These are phyloP conservation scores for Diplocarpon rosae DNA, from an alignment of 2,329 filamentous ascomycete genomes.

Conservation along the genomic window DNA sequence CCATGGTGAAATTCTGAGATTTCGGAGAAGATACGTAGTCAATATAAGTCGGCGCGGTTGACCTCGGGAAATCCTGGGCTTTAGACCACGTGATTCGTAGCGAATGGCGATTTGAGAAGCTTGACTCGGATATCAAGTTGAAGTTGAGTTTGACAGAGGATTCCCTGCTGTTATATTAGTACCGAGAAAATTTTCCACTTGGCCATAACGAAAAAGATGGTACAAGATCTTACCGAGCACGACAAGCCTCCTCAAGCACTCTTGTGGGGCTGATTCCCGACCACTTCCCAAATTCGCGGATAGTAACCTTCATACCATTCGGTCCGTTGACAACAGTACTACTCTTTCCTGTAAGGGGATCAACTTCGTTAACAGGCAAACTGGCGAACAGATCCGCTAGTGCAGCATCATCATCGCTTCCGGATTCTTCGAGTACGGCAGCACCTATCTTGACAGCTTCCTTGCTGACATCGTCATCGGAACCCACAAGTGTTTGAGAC, in stretches of 20 bases:
- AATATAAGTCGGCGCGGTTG: constrained; percentile 26
- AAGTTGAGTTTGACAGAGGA: constrained; percentile 56
- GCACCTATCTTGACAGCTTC: constrained; percentile 49
- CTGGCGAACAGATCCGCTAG: constrained; percentile 47
- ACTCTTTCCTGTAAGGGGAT: constrained; percentile 46
- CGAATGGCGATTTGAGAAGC: constrained; percentile 66
- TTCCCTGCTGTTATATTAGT: constrained; percentile 38
- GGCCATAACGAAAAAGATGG: neutral
- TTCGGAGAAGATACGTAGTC: constrained; percentile 31
- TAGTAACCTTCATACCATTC: constrained; percentile 44
- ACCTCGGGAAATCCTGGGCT: constrained; percentile 42
- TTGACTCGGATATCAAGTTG: constrained; percentile 57
- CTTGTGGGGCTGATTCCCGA: constrained; percentile 65
- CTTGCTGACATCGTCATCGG: constrained; percentile 36
- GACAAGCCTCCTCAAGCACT: constrained; percentile 78
- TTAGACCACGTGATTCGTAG: constrained; percentile 73
- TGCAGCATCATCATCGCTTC: constrained; percentile 41
- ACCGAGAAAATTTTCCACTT: neutral
- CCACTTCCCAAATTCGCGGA: constrained; percentile 79
- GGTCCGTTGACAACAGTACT: constrained; percentile 42
- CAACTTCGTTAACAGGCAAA: constrained; percentile 49
- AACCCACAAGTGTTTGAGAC: constrained; percentile 29
- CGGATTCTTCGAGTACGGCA: constrained; percentile 44
- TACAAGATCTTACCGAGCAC: constrained; percentile 47
- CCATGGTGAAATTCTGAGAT: constrained; percentile 62